Base-by-base conservation (phyloP, 2,329 filamentous ascomycete genomes). In the Proliferodiscus dingleyae region DNA sequence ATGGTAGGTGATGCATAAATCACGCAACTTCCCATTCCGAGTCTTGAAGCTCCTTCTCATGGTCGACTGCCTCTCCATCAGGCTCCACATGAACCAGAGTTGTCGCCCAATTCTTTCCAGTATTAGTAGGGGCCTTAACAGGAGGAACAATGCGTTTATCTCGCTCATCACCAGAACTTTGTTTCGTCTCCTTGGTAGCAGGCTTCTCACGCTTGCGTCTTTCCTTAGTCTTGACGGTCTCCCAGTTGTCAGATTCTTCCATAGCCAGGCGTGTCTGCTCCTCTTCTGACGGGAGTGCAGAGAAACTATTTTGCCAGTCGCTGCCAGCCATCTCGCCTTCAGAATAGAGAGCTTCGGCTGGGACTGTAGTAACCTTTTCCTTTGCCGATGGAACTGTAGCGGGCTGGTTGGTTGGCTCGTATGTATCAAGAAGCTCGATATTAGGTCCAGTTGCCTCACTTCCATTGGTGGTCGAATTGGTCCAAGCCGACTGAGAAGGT, bases 191-290 rank as follows among this genome's bases (percentile, higher is more conserved):
- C 29, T 69, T 47, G 24, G 40, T 23, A 11, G 28, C 24, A 64
- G 47, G 63, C 63, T 65, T 73, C 71, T 43, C 47, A 16, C 42
- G 32, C 46, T 48, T 52, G 13, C 22, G 45, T 32, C 23, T 52
- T 44, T 55, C 45, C 38, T 53, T 59, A 8, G 64, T 65, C 51
- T 67, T 67, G 40, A 84, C 80, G 24, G 79, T 80, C 62, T 68
- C 80, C 80, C 80, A 84, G 15, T 66, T 64, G 34, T 71, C 68
- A 53, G 80, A 72, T 38, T 74, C 67, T 22, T 74, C 69, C 16
- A 67, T 67, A 45, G 80, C 68, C 61, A 75, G 67, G 65, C 80
- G 71, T 54, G 81, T 68, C 66, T 82, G 78, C 64, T 81, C 75
- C 63, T 83, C 78, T 62, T 82, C 78, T 0, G 78, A 80, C 3